A percentile compares a stretch with the other conserved stretches of the same genome.
Conservation (phyloP, 2,329 filamentous ascomycete species). For the Graphilbum fragrans region DNA sequence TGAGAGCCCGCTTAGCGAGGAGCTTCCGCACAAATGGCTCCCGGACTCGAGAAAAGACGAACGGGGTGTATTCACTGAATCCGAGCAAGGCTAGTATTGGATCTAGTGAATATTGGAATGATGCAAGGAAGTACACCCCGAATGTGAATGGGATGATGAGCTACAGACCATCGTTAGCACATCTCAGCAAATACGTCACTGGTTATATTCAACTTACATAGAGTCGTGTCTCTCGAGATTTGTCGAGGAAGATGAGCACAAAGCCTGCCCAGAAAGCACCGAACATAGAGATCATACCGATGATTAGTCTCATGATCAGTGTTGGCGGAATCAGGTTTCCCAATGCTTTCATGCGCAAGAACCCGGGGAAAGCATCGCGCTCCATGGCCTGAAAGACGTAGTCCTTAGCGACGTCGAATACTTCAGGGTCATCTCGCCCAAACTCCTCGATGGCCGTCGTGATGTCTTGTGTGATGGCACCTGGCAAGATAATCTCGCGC, state of each 20-base stretch:
- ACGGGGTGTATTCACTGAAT: slow-evolving; percentile 91
- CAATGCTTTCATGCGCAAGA: slow-evolving; percentile 85
- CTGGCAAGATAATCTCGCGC: slow-evolving; percentile 86
- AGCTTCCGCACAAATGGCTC: slow-evolving; percentile 87
- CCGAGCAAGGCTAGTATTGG: slow-evolving; percentile 81
- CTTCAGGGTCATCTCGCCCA: slow-evolving; percentile 87
- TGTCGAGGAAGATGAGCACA: slow-evolving; percentile 81
- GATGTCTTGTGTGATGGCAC: slow-evolving; percentile 75
- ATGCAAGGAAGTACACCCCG: slow-evolving; percentile 76
- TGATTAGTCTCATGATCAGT: slow-evolving; percentile 70
- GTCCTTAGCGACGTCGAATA: slow-evolving; percentile 95
- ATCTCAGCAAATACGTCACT: slow-evolving; percentile 10
- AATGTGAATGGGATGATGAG: slow-evolving; percentile 82
- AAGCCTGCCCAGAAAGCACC: slow-evolving; percentile 91
- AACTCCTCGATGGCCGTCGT: slow-evolving; percentile 81
- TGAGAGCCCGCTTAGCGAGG: slow-evolving; percentile 69
- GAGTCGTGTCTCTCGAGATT: slow-evolving; percentile 58
- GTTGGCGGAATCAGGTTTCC: slow-evolving; percentile 92
- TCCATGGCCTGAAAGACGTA: slow-evolving; percentile 99
- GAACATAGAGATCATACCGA: slow-evolving; percentile 79
- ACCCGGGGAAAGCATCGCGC: slow-evolving; percentile 95
- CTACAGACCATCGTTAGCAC: slow-evolving; percentile 15
- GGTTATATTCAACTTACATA: slow-evolving; percentile 53
- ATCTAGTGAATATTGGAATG: slow-evolving; percentile 93
- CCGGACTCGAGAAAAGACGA: slow-evolving; percentile 76